Evolutionary conservation across 2,329 filamentous ascomycete genomes (phyloP), one percentile per base, ranked within the genome.

Genomic region (Diaporthe vexans): DNA sequence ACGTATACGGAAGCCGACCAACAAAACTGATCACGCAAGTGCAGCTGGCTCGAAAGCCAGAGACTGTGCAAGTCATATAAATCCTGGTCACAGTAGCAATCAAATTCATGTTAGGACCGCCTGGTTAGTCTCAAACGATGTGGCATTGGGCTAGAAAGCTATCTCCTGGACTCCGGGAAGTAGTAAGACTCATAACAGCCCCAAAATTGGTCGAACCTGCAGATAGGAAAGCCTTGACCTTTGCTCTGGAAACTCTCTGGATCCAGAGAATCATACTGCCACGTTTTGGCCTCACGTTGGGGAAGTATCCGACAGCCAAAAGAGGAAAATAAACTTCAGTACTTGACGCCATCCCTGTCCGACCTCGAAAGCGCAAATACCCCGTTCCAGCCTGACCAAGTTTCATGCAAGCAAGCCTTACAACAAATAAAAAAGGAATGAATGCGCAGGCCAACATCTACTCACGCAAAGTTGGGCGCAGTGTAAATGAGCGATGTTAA

Each of bases 401-500:
- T n/a, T 46, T 40, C 46, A 17, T 46, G 29, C 10, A 63, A 54
- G 19, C 13, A 54, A 1, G 43, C 46, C 8, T 24, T 24, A 35
- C 65, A 48, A 51, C 19, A 48, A 43, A 56, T 8, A 19, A 26
- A 40, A 54, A 71, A 46, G n/a, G 33, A 59, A 43, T 19, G 21
- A 11, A 37, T 43, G 35, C 17, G 70, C 48, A 43, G 26, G 7
- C 70, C 21, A 43, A 40, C 10, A 3, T n/a, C 40, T 51, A 37
- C 54, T 78, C 69, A 81, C 26, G 70, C 74, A 54, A 84, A 81
- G 4, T 79, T 79, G 0, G 83, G 84, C 1, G 83, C 84, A 11
- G 83, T 84, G 75, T 82, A 84, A 56, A 85, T 82, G 17, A 85
- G 78, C 1, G 83, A 81, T 0, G 81, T 80, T 15, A 85, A 75